A percentile compares a stretch with the other conserved stretches of the same genome.
Evolutionary conservation across 2,329 filamentous ascomycete genomes (phyloP).

Genomic region (Epichloe sylvatica): DNA sequence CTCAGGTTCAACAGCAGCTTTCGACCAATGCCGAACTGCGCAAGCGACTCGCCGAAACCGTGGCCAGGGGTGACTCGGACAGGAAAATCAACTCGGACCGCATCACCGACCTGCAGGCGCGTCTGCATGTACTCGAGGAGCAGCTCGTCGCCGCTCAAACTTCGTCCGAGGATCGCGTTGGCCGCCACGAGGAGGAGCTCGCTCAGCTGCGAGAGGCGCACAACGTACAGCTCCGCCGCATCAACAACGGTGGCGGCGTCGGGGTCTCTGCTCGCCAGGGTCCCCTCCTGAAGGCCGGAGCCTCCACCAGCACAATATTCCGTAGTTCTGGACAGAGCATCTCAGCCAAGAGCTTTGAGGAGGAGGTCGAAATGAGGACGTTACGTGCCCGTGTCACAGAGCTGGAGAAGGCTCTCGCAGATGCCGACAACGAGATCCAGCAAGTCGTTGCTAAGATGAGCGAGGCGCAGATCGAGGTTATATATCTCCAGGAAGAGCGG

Average conservation of each 20-base stretch:
- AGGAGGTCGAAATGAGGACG: slow-evolving; percentile 59
- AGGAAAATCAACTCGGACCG: slow-evolving; percentile 67
- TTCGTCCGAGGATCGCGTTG: slow-evolving; percentile 70
- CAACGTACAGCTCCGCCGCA: slow-evolving; percentile 60
- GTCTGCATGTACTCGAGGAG: slow-evolving; percentile 71
- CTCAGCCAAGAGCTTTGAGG: slow-evolving; percentile 52
- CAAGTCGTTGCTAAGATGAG: slow-evolving; percentile 72
- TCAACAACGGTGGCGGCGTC: slow-evolving; percentile 35
- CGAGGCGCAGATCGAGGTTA: slow-evolving; percentile 67
- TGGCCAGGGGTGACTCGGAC: slow-evolving; percentile 70
- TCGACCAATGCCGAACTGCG: slow-evolving; percentile 64
- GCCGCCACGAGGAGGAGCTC: slow-evolving; percentile 77
- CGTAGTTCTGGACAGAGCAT: slow-evolving; percentile 29
- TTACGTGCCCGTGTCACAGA: slow-evolving; percentile 70
- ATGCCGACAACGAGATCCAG: slow-evolving; percentile 61
- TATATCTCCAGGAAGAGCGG: slow-evolving; percentile 60
- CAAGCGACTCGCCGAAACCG: slow-evolving; percentile 61
- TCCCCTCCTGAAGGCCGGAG: slow-evolving; percentile 21
- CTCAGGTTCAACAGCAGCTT: slow-evolving; percentile 68
- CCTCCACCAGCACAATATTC: slow-evolving; percentile 18
- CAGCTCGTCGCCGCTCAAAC: slow-evolving; percentile 70
- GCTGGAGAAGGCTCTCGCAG: slow-evolving; percentile 57
- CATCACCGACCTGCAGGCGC: slow-evolving; percentile 71
- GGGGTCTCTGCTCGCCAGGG: slow-evolving; percentile 19
- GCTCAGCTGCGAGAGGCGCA: slow-evolving; percentile 61